Evolutionary conservation across 495 filamentous ascomycete species (phyloP), one percentile per base, ranked within the genome.

Genomic region (Xylaria grammica): DNA sequence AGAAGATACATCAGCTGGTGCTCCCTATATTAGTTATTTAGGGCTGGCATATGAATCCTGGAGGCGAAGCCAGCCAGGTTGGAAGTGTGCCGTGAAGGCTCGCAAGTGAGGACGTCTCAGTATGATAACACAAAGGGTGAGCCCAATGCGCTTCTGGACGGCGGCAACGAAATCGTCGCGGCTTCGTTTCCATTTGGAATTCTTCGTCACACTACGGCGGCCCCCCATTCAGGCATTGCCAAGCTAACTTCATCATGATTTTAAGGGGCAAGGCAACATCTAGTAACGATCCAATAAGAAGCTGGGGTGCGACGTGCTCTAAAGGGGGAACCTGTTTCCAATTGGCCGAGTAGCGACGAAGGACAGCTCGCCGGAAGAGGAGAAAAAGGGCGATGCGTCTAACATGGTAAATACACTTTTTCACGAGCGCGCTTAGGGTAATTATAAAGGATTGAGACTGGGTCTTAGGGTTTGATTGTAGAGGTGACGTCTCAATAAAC

Each of bases 401-500:
- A 42, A 17, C 13, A 7, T 44, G 7, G 54, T n/a, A 44, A 44
- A 57, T 57, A 29, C 54, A 57, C 38, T 27, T 45, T n/a, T 44
- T 5, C 20, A 50, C 10, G 65, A 59, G 64, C 64, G 69, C 69
- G 67, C 65, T 63, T 69, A 69, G 49, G 38, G 24, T 52, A 49
- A 26, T 63, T 49, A 42, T 56, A 62, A 29, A 29, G 46, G 29
- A 67, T 48, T 29, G 50, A 58, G 40, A 13, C 32, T 55, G 42
- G 34, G 22, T n/a, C 20, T n/a, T 13, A 3, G 10, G 3, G 54
- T 30, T 49, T 15, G 62, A 56, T 65, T 53, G 11, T 62, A 45
- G 68, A 68, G 60, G 62, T 70, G 67, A 70, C 68, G 70, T 72
- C 60, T 53, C 67, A 67, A 68, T 70, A 66, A 70, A 67, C 65